phyloP scores from a whole-genome alignment of 106 monocot species.

The Dioscorea dumetorum region DNA sequence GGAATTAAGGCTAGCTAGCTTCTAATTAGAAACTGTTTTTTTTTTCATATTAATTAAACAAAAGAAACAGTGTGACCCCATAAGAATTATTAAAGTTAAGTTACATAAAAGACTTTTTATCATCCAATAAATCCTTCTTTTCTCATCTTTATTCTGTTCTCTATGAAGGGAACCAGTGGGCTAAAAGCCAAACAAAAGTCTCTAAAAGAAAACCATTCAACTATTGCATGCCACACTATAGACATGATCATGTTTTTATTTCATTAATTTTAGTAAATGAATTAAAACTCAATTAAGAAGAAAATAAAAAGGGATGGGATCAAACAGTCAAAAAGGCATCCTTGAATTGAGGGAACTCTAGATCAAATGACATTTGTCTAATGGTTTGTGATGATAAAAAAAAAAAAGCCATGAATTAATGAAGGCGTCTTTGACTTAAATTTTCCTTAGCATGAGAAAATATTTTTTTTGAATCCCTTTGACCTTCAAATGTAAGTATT shows the following conservation, averaged over 20 bases:
- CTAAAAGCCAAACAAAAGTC: conserved; percentile 1
- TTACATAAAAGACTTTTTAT: not conserved
- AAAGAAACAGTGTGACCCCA: conserved; percentile 1
- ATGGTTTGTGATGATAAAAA: too few species aligned
- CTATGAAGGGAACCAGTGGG: not conserved
- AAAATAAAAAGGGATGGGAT: too few species aligned
- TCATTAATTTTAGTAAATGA: too few species aligned
- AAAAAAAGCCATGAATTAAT: too few species aligned
- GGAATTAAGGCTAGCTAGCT: not conserved
- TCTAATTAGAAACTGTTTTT: not conserved
- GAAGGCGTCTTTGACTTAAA: not conserved
- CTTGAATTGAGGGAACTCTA: too few species aligned
- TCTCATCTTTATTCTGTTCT: not conserved
- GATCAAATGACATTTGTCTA: too few species aligned
- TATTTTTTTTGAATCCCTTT: not conserved
- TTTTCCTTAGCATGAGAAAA: too few species aligned
- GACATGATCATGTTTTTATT: too few species aligned
- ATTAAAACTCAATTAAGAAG: too few species aligned
- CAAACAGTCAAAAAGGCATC: too few species aligned
- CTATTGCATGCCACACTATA: not conserved
- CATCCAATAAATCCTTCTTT: too few species aligned
- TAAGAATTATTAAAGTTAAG: not conserved
- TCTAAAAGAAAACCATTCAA: not conserved
- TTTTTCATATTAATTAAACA: not conserved
- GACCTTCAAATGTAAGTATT: not conserved